phyloP scores from a whole-genome alignment of 495 filamentous ascomycete genomes.

The Penicillium angulare region DNA sequence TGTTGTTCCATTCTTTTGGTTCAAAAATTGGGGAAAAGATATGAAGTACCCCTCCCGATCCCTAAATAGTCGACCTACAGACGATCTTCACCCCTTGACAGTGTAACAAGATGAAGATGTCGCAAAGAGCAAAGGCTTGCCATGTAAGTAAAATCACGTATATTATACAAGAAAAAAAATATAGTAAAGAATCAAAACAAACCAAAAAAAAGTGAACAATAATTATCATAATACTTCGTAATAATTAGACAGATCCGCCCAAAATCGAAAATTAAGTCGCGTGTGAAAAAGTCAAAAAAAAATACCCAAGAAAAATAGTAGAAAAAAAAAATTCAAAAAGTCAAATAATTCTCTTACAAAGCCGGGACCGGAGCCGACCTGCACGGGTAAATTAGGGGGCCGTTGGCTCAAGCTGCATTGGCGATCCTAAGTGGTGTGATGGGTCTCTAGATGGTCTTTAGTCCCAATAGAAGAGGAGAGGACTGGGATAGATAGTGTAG shows the following conservation, averaged over 20 bases:
- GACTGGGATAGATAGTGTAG: neutral
- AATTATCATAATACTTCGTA: no score
- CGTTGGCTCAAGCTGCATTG: slow-evolving; percentile 22
- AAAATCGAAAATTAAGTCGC: slow-evolving; percentile 6
- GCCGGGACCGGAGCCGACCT: slow-evolving; percentile 4
- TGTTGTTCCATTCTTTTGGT: neutral
- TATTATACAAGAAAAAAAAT: no score
- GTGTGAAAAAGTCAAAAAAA: slow-evolving; percentile 2
- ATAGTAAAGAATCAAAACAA: no score
- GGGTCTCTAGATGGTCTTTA: neutral
- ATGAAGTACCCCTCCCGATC: neutral
- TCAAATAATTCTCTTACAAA: neutral
- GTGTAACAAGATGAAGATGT: slow-evolving; percentile 12
- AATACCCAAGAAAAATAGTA: neutral
- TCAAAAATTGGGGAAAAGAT: neutral
- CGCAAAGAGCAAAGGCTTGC: slow-evolving; percentile 7
- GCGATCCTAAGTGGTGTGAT: slow-evolving; percentile 25
- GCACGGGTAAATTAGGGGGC: slow-evolving; percentile 26
- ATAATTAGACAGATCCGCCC: neutral
- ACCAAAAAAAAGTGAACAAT: no score
- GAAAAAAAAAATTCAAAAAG: no score
- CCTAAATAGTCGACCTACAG: neutral
- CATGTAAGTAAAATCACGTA: slow-evolving; percentile 6
- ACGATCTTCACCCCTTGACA: slow-evolving; percentile 6
- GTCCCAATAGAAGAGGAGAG: neutral